phyloP scores from a whole-genome alignment of 371 early-diverging fungal genomes.

The Fennellomyces sp. region DNA sequence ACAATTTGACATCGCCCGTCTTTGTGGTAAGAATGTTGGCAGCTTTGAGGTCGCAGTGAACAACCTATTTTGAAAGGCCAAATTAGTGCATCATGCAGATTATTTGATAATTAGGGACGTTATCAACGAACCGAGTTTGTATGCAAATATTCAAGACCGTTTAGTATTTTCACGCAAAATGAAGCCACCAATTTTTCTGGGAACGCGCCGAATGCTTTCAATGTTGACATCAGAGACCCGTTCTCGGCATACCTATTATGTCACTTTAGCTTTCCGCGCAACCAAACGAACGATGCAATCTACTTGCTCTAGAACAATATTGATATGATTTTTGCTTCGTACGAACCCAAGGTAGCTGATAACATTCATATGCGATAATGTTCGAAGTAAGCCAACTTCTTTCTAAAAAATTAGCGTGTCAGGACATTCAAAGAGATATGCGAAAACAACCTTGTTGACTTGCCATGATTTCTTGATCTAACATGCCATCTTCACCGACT shows the following conservation, averaged over 20 bases:
- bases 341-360: constrained; percentile 89
- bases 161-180: constrained; percentile 89
- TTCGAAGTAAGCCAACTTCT: constrained; percentile 75
- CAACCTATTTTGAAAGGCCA: constrained; percentile 56
- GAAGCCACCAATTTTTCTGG: constrained; percentile 92
- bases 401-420: constrained; percentile 29
- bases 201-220: constrained; percentile 91
- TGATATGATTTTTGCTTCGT: constrained; percentile 69
- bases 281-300: not conserved
- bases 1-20: constrained; percentile 92
- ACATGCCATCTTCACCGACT: constrained; percentile 61
- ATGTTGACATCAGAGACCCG: constrained; percentile 88
- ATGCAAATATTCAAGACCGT: constrained; percentile 92
- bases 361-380: constrained; percentile 80
- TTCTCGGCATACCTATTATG: constrained; percentile 79
- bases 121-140: constrained; percentile 55
- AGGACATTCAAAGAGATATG: not conserved
- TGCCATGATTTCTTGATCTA: constrained; percentile 57
- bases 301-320: constrained; percentile 85
- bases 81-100: not conserved
- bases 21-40: constrained; percentile 96
- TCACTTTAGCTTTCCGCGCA: not conserved
- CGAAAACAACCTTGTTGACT: constrained; percentile 30
- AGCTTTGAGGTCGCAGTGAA: constrained; percentile 97
- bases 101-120: no score